Conservation (phyloP, 2,329 filamentous ascomycete species). For the Apiospora koreana region DNA sequence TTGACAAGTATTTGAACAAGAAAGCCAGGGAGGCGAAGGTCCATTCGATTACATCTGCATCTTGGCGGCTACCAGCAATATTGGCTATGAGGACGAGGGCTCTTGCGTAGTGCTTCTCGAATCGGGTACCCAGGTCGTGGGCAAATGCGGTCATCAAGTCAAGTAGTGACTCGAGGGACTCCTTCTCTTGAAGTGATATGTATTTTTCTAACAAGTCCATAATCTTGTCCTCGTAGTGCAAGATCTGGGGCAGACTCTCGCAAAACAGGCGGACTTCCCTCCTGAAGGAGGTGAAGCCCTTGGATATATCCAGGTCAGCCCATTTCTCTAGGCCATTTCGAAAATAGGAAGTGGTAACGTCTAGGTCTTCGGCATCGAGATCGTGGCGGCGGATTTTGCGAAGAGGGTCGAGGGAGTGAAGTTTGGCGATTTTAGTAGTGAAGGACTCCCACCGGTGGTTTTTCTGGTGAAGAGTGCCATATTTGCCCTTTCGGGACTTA, state of each 20-base stretch:
- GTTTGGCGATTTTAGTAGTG: constrained; percentile 82
- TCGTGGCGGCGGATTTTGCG: constrained; percentile 85
- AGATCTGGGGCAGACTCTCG: constrained; percentile 87
- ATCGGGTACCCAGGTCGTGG: constrained; percentile 84
- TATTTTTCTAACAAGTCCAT: constrained; percentile 75
- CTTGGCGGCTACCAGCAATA: constrained; percentile 75
- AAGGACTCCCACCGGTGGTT: constrained; percentile 92
- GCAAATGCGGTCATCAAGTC: constrained; percentile 90
- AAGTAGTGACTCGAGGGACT: constrained; percentile 82
- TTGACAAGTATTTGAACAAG: constrained; percentile 94
- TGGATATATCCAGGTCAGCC: constrained; percentile 87
- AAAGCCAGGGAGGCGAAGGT: constrained; percentile 93
- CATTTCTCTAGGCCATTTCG: constrained; percentile 81
- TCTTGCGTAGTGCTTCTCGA: constrained; percentile 83
- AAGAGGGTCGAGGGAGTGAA: constrained; percentile 88
- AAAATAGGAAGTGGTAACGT: constrained; percentile 83
- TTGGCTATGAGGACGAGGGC: constrained; percentile 75
- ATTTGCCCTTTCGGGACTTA: constrained; percentile 70
- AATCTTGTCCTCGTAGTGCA: constrained; percentile 87
- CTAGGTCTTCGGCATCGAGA: constrained; percentile 76
- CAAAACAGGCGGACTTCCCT: constrained; percentile 74
- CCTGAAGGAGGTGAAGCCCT: constrained; percentile 76
- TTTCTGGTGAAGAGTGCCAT: constrained; percentile 72
- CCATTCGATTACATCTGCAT: constrained; percentile 94
- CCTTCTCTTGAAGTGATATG: constrained; percentile 75